Percentiles rank a stretch among this genome's conserved stretches.
These are phyloP conservation scores for Xylaria arbuscula DNA, from an alignment of 2,329 filamentous ascomycete genomes.

Conservation along the genomic window DNA sequence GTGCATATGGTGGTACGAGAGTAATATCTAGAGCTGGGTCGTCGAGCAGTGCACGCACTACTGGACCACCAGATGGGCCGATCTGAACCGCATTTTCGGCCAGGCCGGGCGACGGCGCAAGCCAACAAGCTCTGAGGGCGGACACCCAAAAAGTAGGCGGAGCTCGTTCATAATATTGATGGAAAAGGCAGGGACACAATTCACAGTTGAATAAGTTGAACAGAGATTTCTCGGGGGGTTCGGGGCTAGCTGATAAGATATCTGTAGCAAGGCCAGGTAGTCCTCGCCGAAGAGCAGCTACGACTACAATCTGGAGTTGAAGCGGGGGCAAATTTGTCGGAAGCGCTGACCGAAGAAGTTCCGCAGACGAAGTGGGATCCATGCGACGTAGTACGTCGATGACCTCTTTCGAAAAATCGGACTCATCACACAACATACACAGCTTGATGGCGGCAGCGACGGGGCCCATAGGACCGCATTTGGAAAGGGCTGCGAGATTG, in stretches of 20 bases:
- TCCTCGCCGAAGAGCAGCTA: constrained; percentile 27
- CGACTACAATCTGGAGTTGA: constrained; percentile 24
- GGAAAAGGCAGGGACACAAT: constrained; percentile 4
- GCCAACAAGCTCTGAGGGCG: constrained; percentile 24
- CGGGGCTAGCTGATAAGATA: constrained; percentile 17
- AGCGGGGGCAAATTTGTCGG: constrained; percentile 17
- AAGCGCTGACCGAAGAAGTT: constrained; percentile 1
- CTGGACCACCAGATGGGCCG: constrained; percentile 14
- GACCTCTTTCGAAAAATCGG: constrained; percentile 12
- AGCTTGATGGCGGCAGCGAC: constrained; percentile 34
- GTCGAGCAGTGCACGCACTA: constrained; percentile 24
- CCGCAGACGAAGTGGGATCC: constrained; percentile 8
- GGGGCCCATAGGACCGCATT: constrained; percentile 27
- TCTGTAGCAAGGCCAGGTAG: constrained; percentile 22
- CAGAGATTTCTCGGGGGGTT: constrained; percentile 21
- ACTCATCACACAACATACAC: constrained; percentile 21
- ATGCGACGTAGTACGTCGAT: constrained; percentile 24
- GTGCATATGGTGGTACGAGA: not conserved
- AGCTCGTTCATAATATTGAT: not conserved
- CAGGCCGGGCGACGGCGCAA: constrained; percentile 22
- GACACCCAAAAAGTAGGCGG: constrained; percentile 21
- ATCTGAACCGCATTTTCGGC: not conserved
- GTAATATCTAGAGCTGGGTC: constrained; percentile 22
- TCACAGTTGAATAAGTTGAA: constrained; percentile 23
- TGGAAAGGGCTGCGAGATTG: constrained; percentile 30